Base-by-base conservation (phyloP, 768 basidiomycete genomes). In the Suillus discolor region DNA sequence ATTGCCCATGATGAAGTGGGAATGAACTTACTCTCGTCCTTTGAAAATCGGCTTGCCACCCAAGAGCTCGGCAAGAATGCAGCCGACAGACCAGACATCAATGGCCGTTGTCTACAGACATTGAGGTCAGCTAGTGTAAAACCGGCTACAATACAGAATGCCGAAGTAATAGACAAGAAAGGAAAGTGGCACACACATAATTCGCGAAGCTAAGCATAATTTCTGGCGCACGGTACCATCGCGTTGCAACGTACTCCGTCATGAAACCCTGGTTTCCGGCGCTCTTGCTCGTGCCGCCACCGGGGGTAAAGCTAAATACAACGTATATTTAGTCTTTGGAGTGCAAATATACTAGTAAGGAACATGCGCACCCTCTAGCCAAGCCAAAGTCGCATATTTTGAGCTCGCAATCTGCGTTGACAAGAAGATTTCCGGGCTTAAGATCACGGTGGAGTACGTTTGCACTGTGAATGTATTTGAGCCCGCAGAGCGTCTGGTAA, bases 341-440 rank as follows among this genome's bases (percentile, higher is more conserved):
- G 6, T 4, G 34, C 20, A 36, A n/a, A 55, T 16, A 20, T 31
- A 42, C 28, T 2, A 28, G 28, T 12, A 16, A 28, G 13, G 28
- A 41, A 31, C 11, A 2, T 42, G 11, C 59, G 41, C 11, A 60
- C 3, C 96, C 96, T 74, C 96, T 83, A 4, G 97, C 97, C 45
- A 99, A 87, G 54, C 97, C 97, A 76, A 99, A 99, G 79, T 99
- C 97, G 74, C 97, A 99, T 71, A 99, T 99, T 82, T 97, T 96
- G 74, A 97, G 88, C 75, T 96, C 94, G 73, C 97, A 99, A 78
- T 99, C 97, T 42, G 97, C 97, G 75, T 99, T 99, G 68, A 99
- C 97, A 65, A 97, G 89, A 28, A 96, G 83, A 77, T 97, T 97
- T 65, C 95, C 94, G 3, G 96, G 96, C 73, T 97, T 97, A 65